Base-by-base conservation (phyloP, 1,139 yeast genomes). In the Magnusiomyces ingens region DNA sequence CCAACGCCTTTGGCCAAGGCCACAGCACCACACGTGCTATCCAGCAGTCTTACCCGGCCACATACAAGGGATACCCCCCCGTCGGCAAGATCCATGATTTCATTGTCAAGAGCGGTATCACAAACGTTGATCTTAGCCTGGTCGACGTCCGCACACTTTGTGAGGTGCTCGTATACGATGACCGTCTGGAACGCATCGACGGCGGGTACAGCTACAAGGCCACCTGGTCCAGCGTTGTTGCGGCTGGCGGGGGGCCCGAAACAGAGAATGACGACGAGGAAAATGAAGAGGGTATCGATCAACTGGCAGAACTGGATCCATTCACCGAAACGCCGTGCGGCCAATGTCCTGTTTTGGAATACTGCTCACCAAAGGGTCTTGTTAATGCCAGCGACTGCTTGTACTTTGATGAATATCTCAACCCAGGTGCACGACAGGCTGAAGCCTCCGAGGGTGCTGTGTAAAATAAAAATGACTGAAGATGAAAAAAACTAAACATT, bases 151-250 rank as follows among this genome's bases (percentile, higher is more conserved):
- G 91, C 54, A 76, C 94, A 0, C 74, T 93, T 26, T 90, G 98
- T 68, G 95, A 90, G 60, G 97, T 93, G 17, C 73, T 93, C 48
- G 82, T 86, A 1, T 89, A 77, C 68, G 99, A 93, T 63, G 96
- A 89, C 64, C 86, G 85, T 67, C 68, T 93, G 53, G 98, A 90
- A 65, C 73, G 78, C 54, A 75, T 82, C 4, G 74, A 72, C 52
- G 72, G 75, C 45, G 74, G 74, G 3, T 59, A 62, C 45, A 63
- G 67, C 13, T 78, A 74, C 62, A 70, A 70, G 54, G 81, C 81
- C 2, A 75, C 81, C 2, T 76, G 79, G 78, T 72, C 78, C 54
- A 79, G 85, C 62, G 79, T 83, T 1, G 64, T 81, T 45, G 85
- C 80, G 60, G 80, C 49, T 81, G 56, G 48, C 57, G 68, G 63